These are phyloP conservation scores for Ogataea corticis DNA, from an alignment of 805 yeast species.

Conservation along the genomic window DNA sequence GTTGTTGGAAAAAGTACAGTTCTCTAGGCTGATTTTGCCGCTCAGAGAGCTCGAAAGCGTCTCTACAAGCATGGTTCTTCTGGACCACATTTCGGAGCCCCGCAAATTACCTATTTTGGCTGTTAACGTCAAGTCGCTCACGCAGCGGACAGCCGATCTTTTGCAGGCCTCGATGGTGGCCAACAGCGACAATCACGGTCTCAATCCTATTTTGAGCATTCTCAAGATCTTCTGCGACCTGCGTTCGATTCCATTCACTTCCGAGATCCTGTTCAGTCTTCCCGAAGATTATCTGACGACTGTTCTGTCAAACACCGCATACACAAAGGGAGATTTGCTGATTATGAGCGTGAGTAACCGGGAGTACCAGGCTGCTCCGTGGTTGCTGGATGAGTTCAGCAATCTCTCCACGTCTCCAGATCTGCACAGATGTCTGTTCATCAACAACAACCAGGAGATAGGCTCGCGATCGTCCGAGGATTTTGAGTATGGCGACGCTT, in stretches of 20 bases:
- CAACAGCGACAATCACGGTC: slow-evolving; percentile 30
- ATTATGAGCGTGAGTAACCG: slow-evolving; percentile 25
- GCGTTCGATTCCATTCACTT: slow-evolving; percentile 31
- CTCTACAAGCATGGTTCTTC: slow-evolving; percentile 30
- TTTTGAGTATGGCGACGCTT: background rate
- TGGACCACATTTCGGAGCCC: slow-evolving; percentile 30
- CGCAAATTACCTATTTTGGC: slow-evolving; percentile 43
- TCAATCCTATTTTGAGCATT: slow-evolving; percentile 38
- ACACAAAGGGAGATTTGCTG: slow-evolving; percentile 23
- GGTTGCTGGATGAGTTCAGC: slow-evolving; percentile 12
- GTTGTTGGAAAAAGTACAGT: slow-evolving; percentile 15
- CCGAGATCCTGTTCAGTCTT: slow-evolving; percentile 32
- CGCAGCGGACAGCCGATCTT: slow-evolving; percentile 69
- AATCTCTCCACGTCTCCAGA: slow-evolving; percentile 9
- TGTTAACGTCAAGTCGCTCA: slow-evolving; percentile 55
- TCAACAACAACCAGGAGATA: slow-evolving; percentile 29
- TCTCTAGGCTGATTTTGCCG: slow-evolving; percentile 27
- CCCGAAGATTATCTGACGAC: slow-evolving; percentile 29
- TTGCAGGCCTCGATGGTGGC: slow-evolving; percentile 57
- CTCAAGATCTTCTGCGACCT: slow-evolving; percentile 34
- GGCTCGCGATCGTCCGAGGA: background rate
- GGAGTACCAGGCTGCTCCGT: slow-evolving; percentile 19
- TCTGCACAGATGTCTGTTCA: slow-evolving; percentile 24
- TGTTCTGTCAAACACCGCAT: slow-evolving; percentile 21
- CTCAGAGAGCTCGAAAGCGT: slow-evolving; percentile 30